phyloP scores from a whole-genome alignment of 163 green algal genomes.

The Chlorella variabilis region DNA sequence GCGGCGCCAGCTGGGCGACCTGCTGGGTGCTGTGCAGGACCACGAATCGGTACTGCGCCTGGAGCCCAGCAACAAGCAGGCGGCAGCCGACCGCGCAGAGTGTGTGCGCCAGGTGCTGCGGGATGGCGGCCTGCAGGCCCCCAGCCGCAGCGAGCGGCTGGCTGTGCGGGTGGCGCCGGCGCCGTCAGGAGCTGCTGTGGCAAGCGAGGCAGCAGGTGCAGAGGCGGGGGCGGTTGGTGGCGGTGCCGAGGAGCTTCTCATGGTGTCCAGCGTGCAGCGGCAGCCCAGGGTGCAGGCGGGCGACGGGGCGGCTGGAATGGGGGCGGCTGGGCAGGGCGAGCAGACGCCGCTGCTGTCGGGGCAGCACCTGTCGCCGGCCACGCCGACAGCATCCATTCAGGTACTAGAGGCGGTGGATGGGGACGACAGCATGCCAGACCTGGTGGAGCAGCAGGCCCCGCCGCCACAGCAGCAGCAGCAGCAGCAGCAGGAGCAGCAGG shows the following conservation, averaged over 20 bases:
- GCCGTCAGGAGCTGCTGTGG: not conserved
- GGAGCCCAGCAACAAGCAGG: constrained; percentile 67
- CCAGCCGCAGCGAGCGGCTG: not conserved
- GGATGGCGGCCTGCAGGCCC: not conserved
- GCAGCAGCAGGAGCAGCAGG: not conserved
- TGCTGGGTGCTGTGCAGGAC: constrained; percentile 67
- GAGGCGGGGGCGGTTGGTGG: not conserved
- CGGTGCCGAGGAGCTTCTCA: not conserved
- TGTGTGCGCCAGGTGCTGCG: constrained; percentile 16
- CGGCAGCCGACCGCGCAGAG: constrained; percentile 57
- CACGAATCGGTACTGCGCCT: constrained; percentile 76
- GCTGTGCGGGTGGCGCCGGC: not conserved
- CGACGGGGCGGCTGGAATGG: not conserved
- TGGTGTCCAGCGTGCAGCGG: not conserved
- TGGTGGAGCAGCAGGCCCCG: not conserved
- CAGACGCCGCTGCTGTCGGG: not conserved
- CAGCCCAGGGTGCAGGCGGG: not conserved
- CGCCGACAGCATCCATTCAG: not conserved
- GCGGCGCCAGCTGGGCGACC: constrained; percentile 53
- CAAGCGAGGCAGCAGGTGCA: not conserved
- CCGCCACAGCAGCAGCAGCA: constrained; percentile 13
- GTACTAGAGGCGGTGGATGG: not conserved
- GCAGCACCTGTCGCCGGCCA: not conserved
- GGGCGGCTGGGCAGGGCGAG: not conserved
- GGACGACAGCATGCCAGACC: not conserved